Evolutionary conservation across 352 stramenopile species (phyloP), one percentile per base, ranked within the genome.

Genomic region (Phytophthora foliorum): DNA sequence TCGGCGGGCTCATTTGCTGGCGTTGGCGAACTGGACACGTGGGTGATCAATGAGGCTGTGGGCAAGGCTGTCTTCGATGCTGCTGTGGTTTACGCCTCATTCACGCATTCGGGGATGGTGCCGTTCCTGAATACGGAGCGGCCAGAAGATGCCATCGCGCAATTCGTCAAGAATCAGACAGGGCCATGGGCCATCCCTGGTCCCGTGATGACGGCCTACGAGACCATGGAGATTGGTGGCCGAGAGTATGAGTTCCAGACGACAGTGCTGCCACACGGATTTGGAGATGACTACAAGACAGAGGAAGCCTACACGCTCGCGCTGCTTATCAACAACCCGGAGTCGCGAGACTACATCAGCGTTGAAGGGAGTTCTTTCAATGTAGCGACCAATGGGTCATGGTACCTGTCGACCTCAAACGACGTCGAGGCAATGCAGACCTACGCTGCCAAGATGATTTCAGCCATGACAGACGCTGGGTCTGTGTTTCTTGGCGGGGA

Each of bases 171-270:
- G 34, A 67, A 78, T 39, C 72, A 71, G 24, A 75, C 67, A 4
- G 77, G 67, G 0, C 71, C 74, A 0, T 78, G 69, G 45, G 51
- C 77, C 19, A 77, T 72, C 41, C 69, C 78, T 22, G 75, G 74
- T 34, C 78, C 75, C 21, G 59, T 86, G 22, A 25, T 86, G 54
- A 81, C 80, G 27, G 76, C 68, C n/a, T 86, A 86, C 51, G 75
- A 83, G 50, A 83, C 59, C 21, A 74, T 74, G 56, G 34, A 71
- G 5, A 62, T 80, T 16, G 66, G 73, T 44, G 61, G 54, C 5
- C 71, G 62, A 22, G 61, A 61, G 38, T 86, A 79, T 61, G 59
- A 83, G 53, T 71, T 82, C 42, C 75, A 86, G 59, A 74, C 69
- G 48, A 86, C 75, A 24, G 56, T 71, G 9, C 59, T 86, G 31